phyloP scores from a whole-genome alignment of 208 protist genomes.

The Acanthamoeba polyphaga region DNA sequence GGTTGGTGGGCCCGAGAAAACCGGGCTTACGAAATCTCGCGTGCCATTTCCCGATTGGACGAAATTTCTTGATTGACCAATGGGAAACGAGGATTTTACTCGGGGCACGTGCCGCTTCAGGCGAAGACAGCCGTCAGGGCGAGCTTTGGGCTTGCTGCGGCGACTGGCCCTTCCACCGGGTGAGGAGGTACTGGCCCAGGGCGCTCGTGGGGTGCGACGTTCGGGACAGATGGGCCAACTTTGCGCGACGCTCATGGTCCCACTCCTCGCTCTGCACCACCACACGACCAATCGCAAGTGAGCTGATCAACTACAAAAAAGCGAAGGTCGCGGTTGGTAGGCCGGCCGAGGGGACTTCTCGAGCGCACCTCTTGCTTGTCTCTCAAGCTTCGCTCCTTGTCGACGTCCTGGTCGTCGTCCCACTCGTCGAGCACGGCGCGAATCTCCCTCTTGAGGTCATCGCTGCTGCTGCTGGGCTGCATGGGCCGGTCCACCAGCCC shows the following conservation, averaged over 20 bases:
- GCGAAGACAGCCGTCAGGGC: no score
- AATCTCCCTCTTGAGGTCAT: background rate
- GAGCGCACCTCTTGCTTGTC: constrained; percentile 1
- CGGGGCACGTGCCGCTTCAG: no score
- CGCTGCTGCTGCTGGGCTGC: background rate
- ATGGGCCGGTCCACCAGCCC: background rate
- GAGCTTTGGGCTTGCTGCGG: background rate
- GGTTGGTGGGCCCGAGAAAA: no score
- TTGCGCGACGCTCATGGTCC: background rate
- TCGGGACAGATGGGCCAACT: background rate
- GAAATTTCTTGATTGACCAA: no score
- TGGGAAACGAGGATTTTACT: no score
- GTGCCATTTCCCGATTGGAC: no score
- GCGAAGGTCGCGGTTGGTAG: no score
- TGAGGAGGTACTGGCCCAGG: constrained; percentile 3
- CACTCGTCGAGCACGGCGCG: background rate
- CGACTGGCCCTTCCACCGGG: background rate
- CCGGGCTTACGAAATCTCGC: no score
- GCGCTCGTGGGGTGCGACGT: background rate
- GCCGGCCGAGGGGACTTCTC: background rate
- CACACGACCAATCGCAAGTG: no score
- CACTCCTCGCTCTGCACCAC: background rate
- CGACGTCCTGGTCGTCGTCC: background rate
- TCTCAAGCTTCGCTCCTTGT: background rate
- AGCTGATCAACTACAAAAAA: no score